Evolutionary conservation across 208 protist species (phyloP).

Genomic region (Trichomonas gallinae): DNA sequence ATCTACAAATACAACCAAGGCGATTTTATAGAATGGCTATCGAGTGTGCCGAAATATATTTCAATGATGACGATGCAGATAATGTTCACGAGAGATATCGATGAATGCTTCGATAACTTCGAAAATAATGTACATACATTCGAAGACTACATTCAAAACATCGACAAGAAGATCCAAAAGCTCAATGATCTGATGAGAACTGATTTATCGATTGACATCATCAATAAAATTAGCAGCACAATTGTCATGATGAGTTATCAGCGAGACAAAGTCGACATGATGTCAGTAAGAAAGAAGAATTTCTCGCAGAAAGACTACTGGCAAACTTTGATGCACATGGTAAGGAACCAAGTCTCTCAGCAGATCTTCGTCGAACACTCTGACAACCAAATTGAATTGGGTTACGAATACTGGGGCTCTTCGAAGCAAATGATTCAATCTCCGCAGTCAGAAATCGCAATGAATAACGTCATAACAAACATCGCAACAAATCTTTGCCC

Average conservation of each 20-base stretch:
- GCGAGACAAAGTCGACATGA: neutral
- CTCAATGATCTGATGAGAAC: neutral
- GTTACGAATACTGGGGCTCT: neutral
- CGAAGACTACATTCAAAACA: neutral
- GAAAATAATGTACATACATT: neutral
- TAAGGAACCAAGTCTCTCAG: neutral
- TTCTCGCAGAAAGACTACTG: neutral
- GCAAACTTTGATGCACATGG: neutral
- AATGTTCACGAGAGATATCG: neutral
- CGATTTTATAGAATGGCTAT: neutral
- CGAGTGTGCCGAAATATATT: neutral
- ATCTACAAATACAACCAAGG: neutral
- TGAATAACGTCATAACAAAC: neutral
- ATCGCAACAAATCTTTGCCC: neutral
- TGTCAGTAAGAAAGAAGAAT: neutral
- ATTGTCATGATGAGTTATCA: neutral
- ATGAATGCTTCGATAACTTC: slow-evolving; percentile 1
- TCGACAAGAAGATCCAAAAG: neutral
- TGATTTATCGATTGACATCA: neutral
- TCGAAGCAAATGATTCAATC: neutral
- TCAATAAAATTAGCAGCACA: neutral
- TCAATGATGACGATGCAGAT: neutral
- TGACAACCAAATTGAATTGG: neutral
- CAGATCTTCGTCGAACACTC: neutral
- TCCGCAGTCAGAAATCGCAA: neutral